Percentiles rank a stretch among this genome's conserved stretches.
These are phyloP conservation scores for Arachnopeziza araneosa DNA, from an alignment of 2,329 filamentous ascomycete species.

Conservation along the genomic window DNA sequence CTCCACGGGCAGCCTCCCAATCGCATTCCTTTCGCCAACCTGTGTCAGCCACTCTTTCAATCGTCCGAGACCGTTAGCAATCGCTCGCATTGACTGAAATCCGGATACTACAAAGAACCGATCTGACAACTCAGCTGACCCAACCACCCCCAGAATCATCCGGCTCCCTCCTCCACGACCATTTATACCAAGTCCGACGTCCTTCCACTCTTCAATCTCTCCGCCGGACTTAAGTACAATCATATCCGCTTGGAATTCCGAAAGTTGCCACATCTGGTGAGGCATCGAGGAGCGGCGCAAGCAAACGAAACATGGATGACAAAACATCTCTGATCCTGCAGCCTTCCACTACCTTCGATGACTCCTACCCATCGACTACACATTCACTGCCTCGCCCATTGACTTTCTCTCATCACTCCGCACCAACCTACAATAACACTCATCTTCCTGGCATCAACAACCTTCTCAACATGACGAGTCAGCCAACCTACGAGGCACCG, in stretches of 20 bases:
- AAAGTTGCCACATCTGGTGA: conserved; percentile 22
- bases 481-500: conserved; percentile 19
- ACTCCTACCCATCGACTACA: conserved; percentile 15
- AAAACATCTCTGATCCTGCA: conserved; percentile 23
- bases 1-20: background rate
- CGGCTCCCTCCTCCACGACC: conserved; percentile 6
- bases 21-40: conserved; percentile 4
- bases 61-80: conserved; percentile 3
- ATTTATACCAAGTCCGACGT: conserved; percentile 10
- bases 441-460: conserved; percentile 16
- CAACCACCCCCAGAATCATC: conserved; percentile 2
- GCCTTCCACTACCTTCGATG: conserved; percentile 27
- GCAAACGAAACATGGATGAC: conserved; percentile 24
- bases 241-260: conserved; percentile 15
- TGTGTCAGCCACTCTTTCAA: background rate
- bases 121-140: conserved; percentile 23
- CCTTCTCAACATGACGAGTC: conserved; percentile 21
- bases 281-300: conserved; percentile 16
- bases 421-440: conserved; percentile 14
- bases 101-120: conserved; percentile 24
- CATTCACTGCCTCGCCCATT: conserved; percentile 16
- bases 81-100: conserved; percentile 4
- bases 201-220: conserved; percentile 6
- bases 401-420: conserved; percentile 13
- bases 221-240: conserved; percentile 20